A percentile compares a stretch with the other conserved stretches of the same genome.
phyloP scores from a whole-genome alignment of 2,329 filamentous ascomycete species.

The Orbilia javanica region DNA sequence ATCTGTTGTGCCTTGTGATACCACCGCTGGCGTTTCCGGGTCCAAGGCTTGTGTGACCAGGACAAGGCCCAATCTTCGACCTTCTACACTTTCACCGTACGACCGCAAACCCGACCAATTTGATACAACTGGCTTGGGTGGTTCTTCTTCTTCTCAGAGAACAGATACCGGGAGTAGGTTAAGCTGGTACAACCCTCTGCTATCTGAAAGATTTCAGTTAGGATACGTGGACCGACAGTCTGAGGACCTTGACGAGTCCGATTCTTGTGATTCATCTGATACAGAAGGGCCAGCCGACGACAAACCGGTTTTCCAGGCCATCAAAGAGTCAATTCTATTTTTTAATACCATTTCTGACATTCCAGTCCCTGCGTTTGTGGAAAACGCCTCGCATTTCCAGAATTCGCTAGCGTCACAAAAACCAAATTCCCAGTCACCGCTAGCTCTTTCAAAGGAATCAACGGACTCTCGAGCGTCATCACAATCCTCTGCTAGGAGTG shows the following conservation, averaged over 20 bases:
- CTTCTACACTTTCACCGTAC: slow-evolving; percentile 34
- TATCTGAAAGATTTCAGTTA: slow-evolving; percentile 50
- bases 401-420: slow-evolving; percentile 43
- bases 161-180: slow-evolving; percentile 49
- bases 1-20: slow-evolving; percentile 52
- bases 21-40: slow-evolving; percentile 29
- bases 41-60: slow-evolving; percentile 32
- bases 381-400: slow-evolving; percentile 34
- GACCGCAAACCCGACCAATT: slow-evolving; percentile 32
- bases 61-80: slow-evolving; percentile 14
- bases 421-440: slow-evolving; percentile 34
- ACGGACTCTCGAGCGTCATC: slow-evolving; percentile 11
- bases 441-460: background rate
- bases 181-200: slow-evolving; percentile 51
- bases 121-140: slow-evolving; percentile 15
- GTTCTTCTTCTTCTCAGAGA: slow-evolving; percentile 31
- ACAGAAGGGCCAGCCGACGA: slow-evolving; percentile 43
- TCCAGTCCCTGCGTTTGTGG: slow-evolving; percentile 52
- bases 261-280: slow-evolving; percentile 52
- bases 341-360: slow-evolving; percentile 56
- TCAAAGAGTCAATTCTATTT: slow-evolving; percentile 57
- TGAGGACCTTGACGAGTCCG: slow-evolving; percentile 40
- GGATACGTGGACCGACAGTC: slow-evolving; percentile 45
- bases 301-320: slow-evolving; percentile 40
- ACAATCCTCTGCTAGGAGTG: background rate